Conservation (phyloP, 805 yeast species). For the Schizosaccharomyces japonicus region DNA sequence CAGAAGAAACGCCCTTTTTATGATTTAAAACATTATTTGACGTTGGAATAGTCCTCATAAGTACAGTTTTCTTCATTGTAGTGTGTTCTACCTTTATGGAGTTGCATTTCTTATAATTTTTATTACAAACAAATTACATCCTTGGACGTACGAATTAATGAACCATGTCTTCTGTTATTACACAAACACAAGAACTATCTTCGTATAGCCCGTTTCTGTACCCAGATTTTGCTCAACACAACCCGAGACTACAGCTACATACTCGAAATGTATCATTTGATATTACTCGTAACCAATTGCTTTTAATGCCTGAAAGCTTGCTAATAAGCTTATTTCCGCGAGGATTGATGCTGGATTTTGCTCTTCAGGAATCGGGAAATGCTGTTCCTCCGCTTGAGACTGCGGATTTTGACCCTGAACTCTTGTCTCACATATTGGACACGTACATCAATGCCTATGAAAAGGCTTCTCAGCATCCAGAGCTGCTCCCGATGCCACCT, state of each 20-base stretch:
- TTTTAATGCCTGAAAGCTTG: not conserved
- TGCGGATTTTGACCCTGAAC: conserved; percentile 1
- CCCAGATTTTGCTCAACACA: not conserved
- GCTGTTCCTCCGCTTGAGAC: not conserved
- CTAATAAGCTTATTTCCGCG: conserved; percentile 1
- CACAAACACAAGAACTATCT: not conserved
- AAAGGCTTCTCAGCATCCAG: not conserved
- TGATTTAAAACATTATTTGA: too few species aligned
- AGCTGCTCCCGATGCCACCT: not conserved
- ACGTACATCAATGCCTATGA: not conserved
- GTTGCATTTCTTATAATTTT: too few species aligned
- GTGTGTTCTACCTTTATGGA: too few species aligned
- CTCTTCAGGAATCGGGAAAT: not conserved
- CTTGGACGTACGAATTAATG: not conserved
- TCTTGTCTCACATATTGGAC: not conserved
- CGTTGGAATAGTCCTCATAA: too few species aligned
- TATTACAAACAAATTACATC: not conserved
- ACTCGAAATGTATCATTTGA: not conserved
- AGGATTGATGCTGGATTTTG: conserved; percentile 1
- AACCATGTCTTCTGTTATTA: not conserved
- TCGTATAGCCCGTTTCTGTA: not conserved
- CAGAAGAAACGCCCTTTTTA: not conserved
- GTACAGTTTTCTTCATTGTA: too few species aligned
- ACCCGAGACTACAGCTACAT: not conserved
- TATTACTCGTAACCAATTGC: not conserved